phyloP scores from a whole-genome alignment of 441 rosid genomes.

The Theobroma grandiflorum region DNA sequence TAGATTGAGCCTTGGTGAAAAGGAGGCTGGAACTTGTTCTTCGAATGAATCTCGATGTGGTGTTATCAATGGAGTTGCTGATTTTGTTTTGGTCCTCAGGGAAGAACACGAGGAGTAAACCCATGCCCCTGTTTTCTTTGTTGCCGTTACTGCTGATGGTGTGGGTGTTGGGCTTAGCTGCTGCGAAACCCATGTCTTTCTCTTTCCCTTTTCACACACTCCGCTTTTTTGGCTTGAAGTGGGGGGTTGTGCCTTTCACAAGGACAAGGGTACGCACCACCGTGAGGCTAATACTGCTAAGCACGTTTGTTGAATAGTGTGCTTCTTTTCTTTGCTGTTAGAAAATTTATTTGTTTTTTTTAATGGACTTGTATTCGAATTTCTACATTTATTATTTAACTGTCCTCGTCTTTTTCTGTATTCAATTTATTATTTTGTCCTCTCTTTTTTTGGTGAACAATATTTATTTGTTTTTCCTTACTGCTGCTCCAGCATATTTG shows the following conservation, averaged over 20 bases:
- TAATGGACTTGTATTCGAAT: not conserved
- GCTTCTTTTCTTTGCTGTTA: not conserved
- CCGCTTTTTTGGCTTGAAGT: constrained; percentile 12
- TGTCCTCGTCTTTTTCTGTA: not conserved
- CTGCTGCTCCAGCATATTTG: not conserved
- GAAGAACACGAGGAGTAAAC: constrained; percentile 81
- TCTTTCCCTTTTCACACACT: not conserved
- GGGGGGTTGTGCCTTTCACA: not conserved
- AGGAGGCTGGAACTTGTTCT: constrained; percentile 63
- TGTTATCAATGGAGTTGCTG: constrained; percentile 25
- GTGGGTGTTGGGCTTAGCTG: constrained; percentile 36
- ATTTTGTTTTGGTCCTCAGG: constrained; percentile 47
- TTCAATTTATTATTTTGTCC: not conserved
- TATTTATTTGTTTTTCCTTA: not conserved
- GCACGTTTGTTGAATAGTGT: not conserved
- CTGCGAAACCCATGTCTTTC: constrained; percentile 45
- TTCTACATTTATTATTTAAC: not conserved
- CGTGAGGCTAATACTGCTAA: not conserved
- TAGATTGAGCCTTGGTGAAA: constrained; percentile 72
- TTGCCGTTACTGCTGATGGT: constrained; percentile 20
- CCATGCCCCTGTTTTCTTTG: constrained; percentile 57
- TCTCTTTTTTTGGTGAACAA: not conserved
- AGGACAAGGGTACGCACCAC: not conserved
- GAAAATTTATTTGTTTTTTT: not conserved
- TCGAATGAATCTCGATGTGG: constrained; percentile 30